Evolutionary conservation across 1,139 yeast genomes (phyloP).

Genomic region (Yamadazyma jaroonii): DNA sequence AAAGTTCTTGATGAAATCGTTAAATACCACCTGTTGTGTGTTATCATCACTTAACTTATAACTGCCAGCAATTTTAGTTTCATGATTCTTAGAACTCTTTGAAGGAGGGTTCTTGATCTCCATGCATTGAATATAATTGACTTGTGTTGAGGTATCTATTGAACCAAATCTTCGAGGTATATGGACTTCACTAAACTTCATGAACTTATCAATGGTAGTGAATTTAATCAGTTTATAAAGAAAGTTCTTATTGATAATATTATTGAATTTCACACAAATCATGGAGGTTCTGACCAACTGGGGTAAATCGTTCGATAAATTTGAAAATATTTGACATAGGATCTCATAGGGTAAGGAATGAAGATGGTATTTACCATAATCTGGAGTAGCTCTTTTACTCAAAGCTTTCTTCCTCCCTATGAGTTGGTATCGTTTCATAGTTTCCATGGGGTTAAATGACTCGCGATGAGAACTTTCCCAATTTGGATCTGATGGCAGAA

Average conservation of each 20-base stretch:
- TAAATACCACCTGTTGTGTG: constrained; percentile 20
- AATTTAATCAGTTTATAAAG: constrained; percentile 34
- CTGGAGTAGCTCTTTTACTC: constrained; percentile 9
- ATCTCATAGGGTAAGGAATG: constrained; percentile 45
- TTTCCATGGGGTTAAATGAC: neutral
- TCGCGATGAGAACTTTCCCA: constrained; percentile 1
- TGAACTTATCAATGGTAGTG: constrained; percentile 23
- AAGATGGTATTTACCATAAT: constrained; percentile 29
- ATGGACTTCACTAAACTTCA: constrained; percentile 30
- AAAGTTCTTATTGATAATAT: constrained; percentile 33
- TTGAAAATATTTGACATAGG: constrained; percentile 29
- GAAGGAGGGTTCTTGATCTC: constrained; percentile 37
- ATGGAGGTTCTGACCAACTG: constrained; percentile 24
- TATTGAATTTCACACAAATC: constrained; percentile 35
- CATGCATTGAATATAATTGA: constrained; percentile 28
- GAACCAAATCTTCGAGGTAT: constrained; percentile 20
- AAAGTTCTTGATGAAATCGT: constrained; percentile 25
- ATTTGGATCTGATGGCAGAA: constrained; percentile 45
- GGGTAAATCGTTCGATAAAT: constrained; percentile 20
- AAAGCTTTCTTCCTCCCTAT: constrained; percentile 35
- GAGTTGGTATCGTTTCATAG: constrained; percentile 32
- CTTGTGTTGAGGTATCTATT: constrained; percentile 27
- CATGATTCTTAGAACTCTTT: constrained; percentile 19
- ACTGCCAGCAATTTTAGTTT: constrained; percentile 39
- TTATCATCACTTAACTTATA: constrained; percentile 29